These are phyloP conservation scores for Cyphellophora europaea DNA, from an alignment of 2,329 filamentous ascomycete genomes.

Conservation along the genomic window DNA sequence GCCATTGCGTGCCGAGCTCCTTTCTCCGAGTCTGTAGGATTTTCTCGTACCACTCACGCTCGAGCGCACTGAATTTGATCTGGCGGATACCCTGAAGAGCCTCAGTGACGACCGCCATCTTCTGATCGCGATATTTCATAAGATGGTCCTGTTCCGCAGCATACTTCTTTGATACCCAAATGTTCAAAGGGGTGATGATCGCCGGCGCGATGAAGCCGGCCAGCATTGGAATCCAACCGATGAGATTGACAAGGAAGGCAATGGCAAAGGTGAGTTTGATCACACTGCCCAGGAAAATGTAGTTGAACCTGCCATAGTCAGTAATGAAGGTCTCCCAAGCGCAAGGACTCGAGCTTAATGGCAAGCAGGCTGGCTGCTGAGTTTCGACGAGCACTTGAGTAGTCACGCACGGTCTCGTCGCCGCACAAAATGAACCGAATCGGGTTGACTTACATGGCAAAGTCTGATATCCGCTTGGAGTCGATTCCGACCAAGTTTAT, in stretches of 20 bases:
- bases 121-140: conserved; percentile 68
- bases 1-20: conserved; percentile 60
- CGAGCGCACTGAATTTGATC: conserved; percentile 74
- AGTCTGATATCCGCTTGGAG: conserved; percentile 58
- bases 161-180: conserved; percentile 57
- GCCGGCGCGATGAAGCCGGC: conserved; percentile 57
- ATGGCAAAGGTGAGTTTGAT: conserved; percentile 59
- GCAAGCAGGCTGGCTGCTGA: too few relatives aligned
- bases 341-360: too few relatives aligned
- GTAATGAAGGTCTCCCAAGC: too few relatives aligned
- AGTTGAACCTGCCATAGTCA: too few relatives aligned
- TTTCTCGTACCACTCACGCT: conserved; percentile 63
- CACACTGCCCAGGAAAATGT: conserved; percentile 52
- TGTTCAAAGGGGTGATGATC: conserved; percentile 59
- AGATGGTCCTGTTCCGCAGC: conserved; percentile 55
- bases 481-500: conserved; percentile 76
- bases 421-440: too few relatives aligned
- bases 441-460: too few relatives aligned
- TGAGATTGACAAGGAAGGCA: conserved; percentile 55
- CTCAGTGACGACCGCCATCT: conserved; percentile 67
- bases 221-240: conserved; percentile 61
- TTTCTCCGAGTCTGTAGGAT: conserved; percentile 56
- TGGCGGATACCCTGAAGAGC: conserved; percentile 70
- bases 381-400: too few relatives aligned
- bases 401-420: too few relatives aligned